Base-by-base conservation (phyloP, 257 asterid genomes). In the Dorcoceras hygrometricum region DNA sequence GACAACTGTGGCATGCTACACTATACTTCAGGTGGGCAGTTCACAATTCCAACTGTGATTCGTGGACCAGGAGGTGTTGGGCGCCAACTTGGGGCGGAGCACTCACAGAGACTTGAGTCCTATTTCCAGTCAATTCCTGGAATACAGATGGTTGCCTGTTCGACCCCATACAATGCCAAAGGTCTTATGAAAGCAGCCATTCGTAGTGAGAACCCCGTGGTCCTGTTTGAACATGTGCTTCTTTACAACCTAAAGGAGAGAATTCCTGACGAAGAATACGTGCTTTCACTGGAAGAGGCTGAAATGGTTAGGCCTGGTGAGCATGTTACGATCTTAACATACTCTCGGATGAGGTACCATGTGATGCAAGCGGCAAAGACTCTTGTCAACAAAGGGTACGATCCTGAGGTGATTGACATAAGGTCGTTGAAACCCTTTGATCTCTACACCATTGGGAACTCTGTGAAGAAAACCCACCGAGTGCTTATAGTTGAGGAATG, bases 31-130 rank as follows among this genome's bases (percentile, higher is more conserved):
- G 87, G 87, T 26, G 87, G 87, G 31, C 87, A 82, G 64, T 82
- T 82, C 76, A 75, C 84, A 18, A 82, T 82, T 61, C 87, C 87
- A 32, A 71, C 84, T 8, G 87, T 82, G 32, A 82, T 82, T 20
- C 87, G 87, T 6, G 87, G 87, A n/a, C 87, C 87, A 9, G 87
- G 87, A 59, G 87, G 87, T 16, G 85, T 82, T 36, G 87, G 87
- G 24, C 85, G 87, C 72, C 87, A 82, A 61, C 87, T 82, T 8
- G 87, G 87, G 28, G 87, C 87, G 1, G 87, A 82, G 74, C 87
- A 82, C 53, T 82, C 87, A 3, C 87, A 82, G 57, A 72, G 87
- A 73, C 87, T 82, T 2, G 87, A 82, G 65, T 82, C 87, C 54
- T 82, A 82, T 55, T 82, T 82, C 48, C 87, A 82, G 70, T 82